phyloP scores from a whole-genome alignment of 2,329 filamentous ascomycete genomes.

The Fragosphaeria purpurea region DNA sequence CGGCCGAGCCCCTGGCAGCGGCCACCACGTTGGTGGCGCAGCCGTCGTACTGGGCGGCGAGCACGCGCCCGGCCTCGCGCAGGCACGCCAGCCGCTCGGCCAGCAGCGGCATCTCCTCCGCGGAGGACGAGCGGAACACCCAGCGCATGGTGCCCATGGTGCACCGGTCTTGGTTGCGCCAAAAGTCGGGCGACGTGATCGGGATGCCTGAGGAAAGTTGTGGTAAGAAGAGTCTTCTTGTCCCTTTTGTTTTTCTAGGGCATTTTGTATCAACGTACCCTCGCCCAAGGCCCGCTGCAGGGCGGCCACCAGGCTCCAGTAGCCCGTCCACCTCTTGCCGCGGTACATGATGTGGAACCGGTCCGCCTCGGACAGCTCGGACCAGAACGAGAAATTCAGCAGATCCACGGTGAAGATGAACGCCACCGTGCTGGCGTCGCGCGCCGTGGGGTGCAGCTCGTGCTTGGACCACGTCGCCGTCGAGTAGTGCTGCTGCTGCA shows the following conservation, averaged over 20 bases:
- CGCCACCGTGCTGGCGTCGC: conserved; percentile 68
- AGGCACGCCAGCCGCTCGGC: conserved; percentile 68
- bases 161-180: conserved; percentile 67
- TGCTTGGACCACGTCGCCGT: conserved; percentile 80
- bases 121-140: conserved; percentile 78
- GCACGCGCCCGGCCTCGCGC: conserved; percentile 69
- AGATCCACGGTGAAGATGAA: conserved; percentile 98
- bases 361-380: conserved; percentile 55
- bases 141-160: conserved; percentile 62
- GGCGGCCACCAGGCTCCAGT: conserved; percentile 85
- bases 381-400: conserved; percentile 97
- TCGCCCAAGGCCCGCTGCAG: conserved; percentile 83
- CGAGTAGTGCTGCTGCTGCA: conserved; percentile 76
- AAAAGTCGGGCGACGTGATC: conserved; percentile 81
- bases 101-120: conserved; percentile 79
- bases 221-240: not conserved
- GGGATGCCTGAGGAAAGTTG: conserved; percentile 52
- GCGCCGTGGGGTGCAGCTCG: conserved; percentile 76
- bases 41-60: conserved; percentile 71
- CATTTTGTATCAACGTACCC: conserved; percentile 36
- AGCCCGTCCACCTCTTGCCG: conserved; percentile 79
- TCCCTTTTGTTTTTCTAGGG: not conserved
- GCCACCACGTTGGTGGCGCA: conserved; percentile 64
- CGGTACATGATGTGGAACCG: conserved; percentile 76
- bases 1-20: conserved; percentile 68